Evolutionary conservation across 805 yeast species (phyloP), one percentile per base, ranked within the genome.

Genomic region (Candida taoyuanica): DNA sequence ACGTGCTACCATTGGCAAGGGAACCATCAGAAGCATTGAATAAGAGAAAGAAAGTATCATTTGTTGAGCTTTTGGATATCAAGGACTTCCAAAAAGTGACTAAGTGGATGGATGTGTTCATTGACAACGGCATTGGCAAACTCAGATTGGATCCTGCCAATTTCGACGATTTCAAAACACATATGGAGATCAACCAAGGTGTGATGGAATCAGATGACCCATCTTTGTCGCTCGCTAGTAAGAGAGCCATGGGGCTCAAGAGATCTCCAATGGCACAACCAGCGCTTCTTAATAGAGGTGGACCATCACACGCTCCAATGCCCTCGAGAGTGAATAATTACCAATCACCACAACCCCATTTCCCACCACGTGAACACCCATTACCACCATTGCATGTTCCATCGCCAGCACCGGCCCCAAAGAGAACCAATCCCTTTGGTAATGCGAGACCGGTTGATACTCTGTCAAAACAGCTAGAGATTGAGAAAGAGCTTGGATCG

Each of bases 361-460:
- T 19, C 11, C 23, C 38, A 15, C 33, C 21, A n/a, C 34, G 25
- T 7, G 35, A 29, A 6, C 44, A 40, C 16, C 45, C 43, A 24
- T 33, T 43, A 13, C 50, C 50, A 17, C 48, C 53, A 16, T 30
- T 44, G 16, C 41, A 31, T 19, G 44, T 41, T 17, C 44, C 44
- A 34, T 40, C 40, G 37, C 50, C 39, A 30, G 58, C 37, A 44
- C 58, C 58, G 26, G 46, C 58, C 5, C 38, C 49, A n/a, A 53
- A 48, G 31, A 79, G 74, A 49, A 46, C 73, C 0, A 84, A 78
- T 55, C 93, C 95, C 5, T 86, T 87, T 64, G 95, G 95, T 0
- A 65, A 73, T 5, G 96, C 95, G 1, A 84, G 77, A 60, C 95
- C 95, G 2, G 91, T 86, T 5, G 95, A 86, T 58, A 76, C 83